Evolutionary conservation across 2,329 filamentous ascomycete genomes (phyloP), one percentile per base, ranked within the genome.

Genomic region (Chaetomiaceae sp.): DNA sequence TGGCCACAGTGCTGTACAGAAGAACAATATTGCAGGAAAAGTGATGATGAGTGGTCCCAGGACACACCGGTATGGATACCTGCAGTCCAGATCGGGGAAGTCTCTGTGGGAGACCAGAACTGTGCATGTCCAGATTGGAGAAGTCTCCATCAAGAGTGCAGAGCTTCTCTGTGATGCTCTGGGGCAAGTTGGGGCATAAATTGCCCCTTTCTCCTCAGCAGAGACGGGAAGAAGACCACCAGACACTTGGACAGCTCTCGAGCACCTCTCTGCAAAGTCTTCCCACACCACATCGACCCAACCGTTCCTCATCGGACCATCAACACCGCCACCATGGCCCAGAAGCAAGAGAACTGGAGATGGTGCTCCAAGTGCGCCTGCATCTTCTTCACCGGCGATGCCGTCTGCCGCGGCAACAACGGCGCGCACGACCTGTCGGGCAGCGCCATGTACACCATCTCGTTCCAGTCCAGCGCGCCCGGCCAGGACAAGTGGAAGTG

Each of bases 321-420:
- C n/a, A n/a, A n/a, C n/a, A n/a, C n/a, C 25, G 25, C 25, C 33
- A 37, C 15, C 20, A 37, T 25, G 34, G 20, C 36, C n/a, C 45
- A 38, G 15, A 48, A 38, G 23, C 45, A 48, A 48, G 45, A 38
- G 19, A 45, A 45, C 40, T 51, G 49, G 33, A 38, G 44, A 17
- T 51, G 37, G 39, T 45, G 49, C 40, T 46, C 33, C 22, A 39
- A 45, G 47, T 51, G 47, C 29, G 38, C 47, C 37, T 43, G 27
- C 29, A n/a, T 44, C 38, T 51, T 42, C 31, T 51, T 19, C 23
- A 31, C 9, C 39, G 39, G 47, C 19, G 14, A 44, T 9, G 47
- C 47, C 22, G 29, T 44, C 29, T 44, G 39, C 47, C 36, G 25
- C 19, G 47, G 27, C 37, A 43, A 39, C 38, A 43, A 43, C 47